Percentiles rank a stretch among this genome's conserved stretches.
These are phyloP conservation scores for Boletus sp. DNA, from an alignment of 768 basidiomycete species.

Conservation along the genomic window DNA sequence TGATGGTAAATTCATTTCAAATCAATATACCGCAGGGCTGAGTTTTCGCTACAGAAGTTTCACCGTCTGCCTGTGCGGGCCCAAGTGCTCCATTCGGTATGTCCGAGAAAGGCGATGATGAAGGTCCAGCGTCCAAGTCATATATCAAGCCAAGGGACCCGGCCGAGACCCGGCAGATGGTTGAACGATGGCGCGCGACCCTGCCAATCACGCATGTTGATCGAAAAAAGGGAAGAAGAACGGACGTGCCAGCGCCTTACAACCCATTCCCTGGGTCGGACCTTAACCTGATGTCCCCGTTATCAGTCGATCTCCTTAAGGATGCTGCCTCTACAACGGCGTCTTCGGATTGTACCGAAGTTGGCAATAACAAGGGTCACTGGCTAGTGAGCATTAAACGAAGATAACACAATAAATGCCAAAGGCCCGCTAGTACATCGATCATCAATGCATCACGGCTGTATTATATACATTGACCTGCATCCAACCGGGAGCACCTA, in stretches of 20 bases:
- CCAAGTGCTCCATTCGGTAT: constrained; percentile 8
- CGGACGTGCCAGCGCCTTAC: constrained; percentile 3
- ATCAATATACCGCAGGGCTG: not conserved
- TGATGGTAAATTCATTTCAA: constrained; percentile 19
- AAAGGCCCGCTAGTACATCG: not conserved
- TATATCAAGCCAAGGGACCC: constrained; percentile 25
- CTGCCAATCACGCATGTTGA: constrained; percentile 14
- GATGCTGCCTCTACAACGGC: constrained; percentile 27
- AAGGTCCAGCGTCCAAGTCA: constrained; percentile 1
- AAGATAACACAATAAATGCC: constrained; percentile 5
- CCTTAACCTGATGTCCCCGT: constrained; percentile 14
- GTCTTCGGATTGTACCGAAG: constrained; percentile 32
- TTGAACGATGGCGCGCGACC: constrained; percentile 32
- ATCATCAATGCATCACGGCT: not conserved
- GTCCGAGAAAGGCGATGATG: constrained; percentile 23
- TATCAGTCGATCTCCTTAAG: constrained; percentile 22
- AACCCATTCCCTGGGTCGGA: constrained; percentile 4
- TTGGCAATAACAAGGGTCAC: constrained; percentile 30
- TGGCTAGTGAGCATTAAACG: constrained; percentile 30
- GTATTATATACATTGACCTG: not conserved
- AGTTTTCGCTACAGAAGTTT: constrained; percentile 17
- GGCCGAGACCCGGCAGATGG: constrained; percentile 26
- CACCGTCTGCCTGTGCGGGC: constrained; percentile 20
- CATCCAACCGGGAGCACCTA: not conserved
- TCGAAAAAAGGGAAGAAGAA: constrained; percentile 14